phyloP scores from a whole-genome alignment of 805 yeast species.

The Lipomyces sp. region DNA sequence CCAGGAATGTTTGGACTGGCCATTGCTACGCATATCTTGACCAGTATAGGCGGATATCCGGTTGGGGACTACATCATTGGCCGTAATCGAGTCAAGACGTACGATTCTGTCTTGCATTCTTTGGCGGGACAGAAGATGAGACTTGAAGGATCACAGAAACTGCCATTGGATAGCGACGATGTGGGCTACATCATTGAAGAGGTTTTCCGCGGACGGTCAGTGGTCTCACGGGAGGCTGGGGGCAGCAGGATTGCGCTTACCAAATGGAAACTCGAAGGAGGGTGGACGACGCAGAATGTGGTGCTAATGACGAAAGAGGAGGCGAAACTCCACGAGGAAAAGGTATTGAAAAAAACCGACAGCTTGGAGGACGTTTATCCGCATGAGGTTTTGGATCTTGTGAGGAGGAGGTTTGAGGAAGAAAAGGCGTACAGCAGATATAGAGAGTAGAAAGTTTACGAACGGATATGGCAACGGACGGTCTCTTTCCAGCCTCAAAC shows the following conservation, averaged over 20 bases:
- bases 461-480: too few relatives aligned
- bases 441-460: slow-evolving; percentile 39
- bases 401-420: slow-evolving; percentile 64
- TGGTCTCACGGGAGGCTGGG: slow-evolving; percentile 61
- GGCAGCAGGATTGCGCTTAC: slow-evolving; percentile 77
- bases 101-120: slow-evolving; percentile 77
- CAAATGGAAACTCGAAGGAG: slow-evolving; percentile 73
- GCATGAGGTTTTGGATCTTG: slow-evolving; percentile 53
- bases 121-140: slow-evolving; percentile 85
- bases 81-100: slow-evolving; percentile 77
- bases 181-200: slow-evolving; percentile 85
- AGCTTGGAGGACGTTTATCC: slow-evolving; percentile 58
- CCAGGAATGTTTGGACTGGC: slow-evolving; percentile 96
- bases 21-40: slow-evolving; percentile 77
- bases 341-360: slow-evolving; percentile 47
- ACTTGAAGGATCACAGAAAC: slow-evolving; percentile 63
- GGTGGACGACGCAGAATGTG: slow-evolving; percentile 68
- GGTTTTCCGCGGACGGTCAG: slow-evolving; percentile 88
- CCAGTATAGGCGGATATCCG: slow-evolving; percentile 73
- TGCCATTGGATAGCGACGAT: slow-evolving; percentile 63
- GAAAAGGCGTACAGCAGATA: slow-evolving; percentile 70
- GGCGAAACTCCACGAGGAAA: slow-evolving; percentile 71
- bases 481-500: too few relatives aligned
- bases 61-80: slow-evolving; percentile 78
- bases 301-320: slow-evolving; percentile 89